Evolutionary conservation across 148 eudicot species (phyloP), one percentile per base, ranked within the genome.

Genomic region (Cornus kousa): DNA sequence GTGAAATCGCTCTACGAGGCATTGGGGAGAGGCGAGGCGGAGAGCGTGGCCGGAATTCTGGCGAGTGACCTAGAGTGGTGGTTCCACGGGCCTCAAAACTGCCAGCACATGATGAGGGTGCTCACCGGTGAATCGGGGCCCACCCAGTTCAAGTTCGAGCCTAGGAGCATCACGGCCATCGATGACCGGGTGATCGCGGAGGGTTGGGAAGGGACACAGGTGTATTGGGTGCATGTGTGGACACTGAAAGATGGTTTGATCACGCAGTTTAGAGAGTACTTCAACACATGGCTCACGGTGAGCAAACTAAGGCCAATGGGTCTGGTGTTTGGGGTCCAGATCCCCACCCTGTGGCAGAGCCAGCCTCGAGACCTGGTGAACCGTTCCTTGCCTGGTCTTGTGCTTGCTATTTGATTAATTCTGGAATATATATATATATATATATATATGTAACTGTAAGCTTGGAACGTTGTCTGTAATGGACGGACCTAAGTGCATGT

Each of bases 181-280:
- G 94, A 90, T 2, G 91, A 82, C 32, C 84, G 78, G 10, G 98
- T 94, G 68, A 85, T 94, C 0, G 92, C 86, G 60, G 97, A 94
- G 65, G 98, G 98, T 5, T 92, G 93, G 94, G 92, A 90, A 76
- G 93, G 90, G 0, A 82, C 87, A 1, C 83, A 86, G 23, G 85
- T 85, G 1, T 94, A 94, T 76, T 94, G 98, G 98, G 98, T 94
- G 40, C 98, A 93, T 33, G 98, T 90, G 0, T 94, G 98, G 98
- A 92, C 94, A 22, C 77, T 94, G 5, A 85, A 85, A 40, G 88
- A 77, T 78, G 97, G 94, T 20, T n/a, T 78, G 0, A 90, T 92
- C 13, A 88, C 86, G 9, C 94, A 92, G 65, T 86, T 92, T 11
- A 86, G 98, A 12, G 98, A 94, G 82, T 92, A 94, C 60, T 94